Conservation (phyloP, 208 protist species). For the Leishmania braziliensis region DNA sequence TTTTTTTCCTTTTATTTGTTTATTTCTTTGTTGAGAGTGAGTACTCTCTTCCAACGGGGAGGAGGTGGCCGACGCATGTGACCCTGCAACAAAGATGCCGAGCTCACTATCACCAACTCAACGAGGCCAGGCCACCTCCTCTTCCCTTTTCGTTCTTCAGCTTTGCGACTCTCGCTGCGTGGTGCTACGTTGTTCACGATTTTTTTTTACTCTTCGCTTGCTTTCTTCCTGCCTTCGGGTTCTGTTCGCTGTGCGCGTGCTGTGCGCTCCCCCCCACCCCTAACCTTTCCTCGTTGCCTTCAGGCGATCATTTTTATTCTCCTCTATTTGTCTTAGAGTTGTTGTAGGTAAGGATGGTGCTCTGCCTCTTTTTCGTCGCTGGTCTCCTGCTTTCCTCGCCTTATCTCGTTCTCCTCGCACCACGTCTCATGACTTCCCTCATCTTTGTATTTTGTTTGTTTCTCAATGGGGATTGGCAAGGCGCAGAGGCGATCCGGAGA, state of each 20-base stretch:
- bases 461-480: background rate
- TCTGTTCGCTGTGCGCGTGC: background rate
- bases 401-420: background rate
- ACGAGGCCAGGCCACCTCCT: background rate
- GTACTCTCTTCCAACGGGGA: background rate
- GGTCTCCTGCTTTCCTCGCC: conserved; percentile 7
- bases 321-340: background rate
- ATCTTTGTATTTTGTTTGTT: conserved; percentile 1
- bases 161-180: background rate
- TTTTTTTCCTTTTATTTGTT: conserved; percentile 1
- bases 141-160: too few relatives aligned
- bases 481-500: background rate
- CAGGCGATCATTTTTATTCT: background rate
- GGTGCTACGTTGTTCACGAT: background rate
- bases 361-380: background rate
- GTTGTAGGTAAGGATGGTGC: background rate
- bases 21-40: background rate
- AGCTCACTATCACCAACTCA: background rate
- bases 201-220: background rate
- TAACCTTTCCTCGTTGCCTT: background rate
- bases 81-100: background rate
- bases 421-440: too few relatives aligned
- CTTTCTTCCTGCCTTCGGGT: background rate
- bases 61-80: background rate
- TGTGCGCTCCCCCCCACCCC: background rate